Percentiles rank a stretch among this genome's conserved stretches.
Conservation (phyloP, 1,139 yeast genomes). For the Kodamaea derodonti region DNA sequence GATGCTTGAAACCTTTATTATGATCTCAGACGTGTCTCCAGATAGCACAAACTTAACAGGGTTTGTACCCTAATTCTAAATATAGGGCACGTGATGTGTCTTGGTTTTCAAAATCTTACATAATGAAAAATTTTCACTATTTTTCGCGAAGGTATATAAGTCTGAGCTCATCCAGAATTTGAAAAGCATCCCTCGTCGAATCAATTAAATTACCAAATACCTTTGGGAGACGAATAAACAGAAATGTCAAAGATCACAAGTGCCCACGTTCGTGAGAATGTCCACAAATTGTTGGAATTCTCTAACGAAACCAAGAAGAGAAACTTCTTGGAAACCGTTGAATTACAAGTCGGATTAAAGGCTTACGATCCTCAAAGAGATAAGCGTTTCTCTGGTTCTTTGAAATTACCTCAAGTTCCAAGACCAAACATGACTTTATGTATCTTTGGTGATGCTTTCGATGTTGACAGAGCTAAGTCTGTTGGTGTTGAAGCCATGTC, state of each 20-base stretch:
- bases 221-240: constrained; percentile 66
- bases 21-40: no score
- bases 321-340: constrained; percentile 99
- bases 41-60: no score
- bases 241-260: constrained; percentile 92
- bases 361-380: constrained; percentile 99
- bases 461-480: constrained; percentile 99
- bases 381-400: constrained; percentile 99
- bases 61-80: no score
- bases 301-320: constrained; percentile 98
- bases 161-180: not conserved
- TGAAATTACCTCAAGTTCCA: constrained; percentile 98
- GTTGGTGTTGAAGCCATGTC: constrained; percentile 99
- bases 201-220: constrained; percentile 43
- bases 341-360: constrained; percentile 99
- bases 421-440: constrained; percentile 99
- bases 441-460: constrained; percentile 99
- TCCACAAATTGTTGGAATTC: constrained; percentile 84
- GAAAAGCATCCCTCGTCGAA: constrained; percentile 46
- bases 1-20: no score
- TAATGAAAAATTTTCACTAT: not conserved
- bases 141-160: not conserved
- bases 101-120: no score
- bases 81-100: no score
- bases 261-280: constrained; percentile 95